Base-by-base conservation (phyloP, 169 alveolate genomes). In the Eimeria necatrix region DNA sequence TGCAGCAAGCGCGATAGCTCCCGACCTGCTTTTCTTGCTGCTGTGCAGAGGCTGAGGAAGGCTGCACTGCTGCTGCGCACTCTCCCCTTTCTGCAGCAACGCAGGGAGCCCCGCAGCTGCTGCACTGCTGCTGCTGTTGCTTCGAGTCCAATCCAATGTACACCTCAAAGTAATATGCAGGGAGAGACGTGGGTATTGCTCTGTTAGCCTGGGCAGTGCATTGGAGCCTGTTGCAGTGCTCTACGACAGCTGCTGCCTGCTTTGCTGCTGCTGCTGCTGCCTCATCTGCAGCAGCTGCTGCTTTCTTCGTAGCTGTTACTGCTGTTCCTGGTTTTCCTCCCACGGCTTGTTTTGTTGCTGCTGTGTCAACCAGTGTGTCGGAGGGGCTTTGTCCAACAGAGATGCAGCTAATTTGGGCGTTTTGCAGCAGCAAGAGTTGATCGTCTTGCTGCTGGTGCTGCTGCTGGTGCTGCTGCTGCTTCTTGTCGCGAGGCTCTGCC, bases 141-240 rank as follows among this genome's bases (percentile, higher is more conserved):
- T 85, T 46, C 64, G 18, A 7, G 20, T 60, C 92, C 20, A 78
- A 22, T 18, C 24, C 84, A n/a, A 84, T 53, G 86, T 85, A 83
- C 68, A 94, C 96, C 87, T 90, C 96, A 76, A 91, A 95, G 93
- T 89, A 96, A 46, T 96, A 94, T 10, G 76, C 95, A 9, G 91
- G 96, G 52, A 78, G 86, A 20, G 95, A 92, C 48, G 64, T 73
- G 32, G 91, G 96, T 24, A 91, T 92, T 16, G 73, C 95, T 8
- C 91, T 51, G 85, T 93, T 93, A 16, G 96, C 95, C 9, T 87
- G 93, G 9, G 93, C 95, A 22, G 53, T n/a, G 61, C 64, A 6
- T 71, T 59, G 81, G 6, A 85, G 76, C 51, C 49, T n/a, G 61
- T 60, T 20, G 80, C 92, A 85, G 4, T 85, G 73, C 10, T 76